A percentile compares a stretch with the other conserved stretches of the same genome.
These are phyloP conservation scores for Agastache rugosa DNA, from an alignment of 257 asterid genomes.

Conservation along the genomic window DNA sequence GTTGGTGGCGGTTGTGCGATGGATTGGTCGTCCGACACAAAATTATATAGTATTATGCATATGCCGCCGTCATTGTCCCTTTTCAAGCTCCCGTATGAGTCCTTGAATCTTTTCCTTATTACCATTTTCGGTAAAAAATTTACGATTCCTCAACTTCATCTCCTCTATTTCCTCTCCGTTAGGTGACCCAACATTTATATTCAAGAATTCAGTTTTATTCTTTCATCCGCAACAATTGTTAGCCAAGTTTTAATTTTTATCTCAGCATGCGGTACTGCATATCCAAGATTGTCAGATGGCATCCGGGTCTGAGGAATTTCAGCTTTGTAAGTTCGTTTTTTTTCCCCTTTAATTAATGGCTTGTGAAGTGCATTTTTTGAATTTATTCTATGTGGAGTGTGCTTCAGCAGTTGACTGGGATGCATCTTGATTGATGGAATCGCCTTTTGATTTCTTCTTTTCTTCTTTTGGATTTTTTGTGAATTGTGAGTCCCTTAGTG, in stretches of 20 bases:
- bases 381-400: background rate
- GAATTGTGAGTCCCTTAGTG: constrained; percentile 1
- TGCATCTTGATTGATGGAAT: constrained; percentile 3
- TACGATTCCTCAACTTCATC: background rate
- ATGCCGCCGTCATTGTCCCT: constrained; percentile 14
- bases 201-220: background rate
- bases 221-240: background rate
- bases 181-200: background rate
- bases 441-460: background rate
- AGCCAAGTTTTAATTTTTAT: constrained; percentile 10
- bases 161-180: background rate
- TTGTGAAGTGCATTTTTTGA: background rate
- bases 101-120: background rate
- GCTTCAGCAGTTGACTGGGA: constrained; percentile 4
- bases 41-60: background rate
- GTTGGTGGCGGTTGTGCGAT: constrained; percentile 6
- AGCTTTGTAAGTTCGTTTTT: constrained; percentile 49
- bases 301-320: constrained; percentile 44
- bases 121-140: background rate
- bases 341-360: background rate
- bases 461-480: background rate
- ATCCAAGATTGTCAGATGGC: constrained; percentile 51
- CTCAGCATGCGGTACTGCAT: constrained; percentile 60
- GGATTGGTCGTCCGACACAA: constrained; percentile 20
- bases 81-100: background rate